These are phyloP conservation scores for Podila epicladia DNA, from an alignment of 192 early-diverging fungal species.

Conservation along the genomic window DNA sequence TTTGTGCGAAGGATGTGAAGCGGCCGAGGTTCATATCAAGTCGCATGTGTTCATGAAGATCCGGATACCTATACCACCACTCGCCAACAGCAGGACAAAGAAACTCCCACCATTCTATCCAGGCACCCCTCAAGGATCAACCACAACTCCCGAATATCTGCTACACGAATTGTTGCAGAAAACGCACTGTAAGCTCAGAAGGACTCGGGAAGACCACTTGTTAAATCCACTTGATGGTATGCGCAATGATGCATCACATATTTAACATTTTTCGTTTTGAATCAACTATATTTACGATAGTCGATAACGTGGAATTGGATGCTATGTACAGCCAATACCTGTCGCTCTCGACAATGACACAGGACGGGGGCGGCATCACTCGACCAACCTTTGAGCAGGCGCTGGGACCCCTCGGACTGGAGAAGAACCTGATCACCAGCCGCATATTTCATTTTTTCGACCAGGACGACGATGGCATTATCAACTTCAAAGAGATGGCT, in stretches of 20 bases:
- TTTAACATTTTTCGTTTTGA: too few species aligned
- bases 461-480: conserved; percentile 76
- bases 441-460: conserved; percentile 94
- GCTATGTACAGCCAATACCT: conserved; percentile 91
- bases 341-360: conserved; percentile 76
- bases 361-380: conserved; percentile 75
- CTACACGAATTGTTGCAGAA: conserved; percentile 60
- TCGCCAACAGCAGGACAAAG: conserved; percentile 80
- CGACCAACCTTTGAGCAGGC: conserved; percentile 84
- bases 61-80: conserved; percentile 89
- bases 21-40: conserved; percentile 73
- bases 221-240: background rate
- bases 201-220: background rate
- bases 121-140: conserved; percentile 53
- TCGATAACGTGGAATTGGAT: conserved; percentile 86
- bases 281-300: conserved; percentile 44
- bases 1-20: conserved; percentile 93
- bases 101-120: conserved; percentile 85
- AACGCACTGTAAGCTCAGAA: conserved; percentile 72
- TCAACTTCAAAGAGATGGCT: conserved; percentile 88
- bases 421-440: conserved; percentile 85
- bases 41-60: conserved; percentile 95
- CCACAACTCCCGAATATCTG: conserved; percentile 36
- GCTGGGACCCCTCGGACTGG: conserved; percentile 84
- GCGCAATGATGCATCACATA: background rate